Base-by-base conservation (phyloP, 768 basidiomycete genomes). In the Collybiopsis confluens region DNA sequence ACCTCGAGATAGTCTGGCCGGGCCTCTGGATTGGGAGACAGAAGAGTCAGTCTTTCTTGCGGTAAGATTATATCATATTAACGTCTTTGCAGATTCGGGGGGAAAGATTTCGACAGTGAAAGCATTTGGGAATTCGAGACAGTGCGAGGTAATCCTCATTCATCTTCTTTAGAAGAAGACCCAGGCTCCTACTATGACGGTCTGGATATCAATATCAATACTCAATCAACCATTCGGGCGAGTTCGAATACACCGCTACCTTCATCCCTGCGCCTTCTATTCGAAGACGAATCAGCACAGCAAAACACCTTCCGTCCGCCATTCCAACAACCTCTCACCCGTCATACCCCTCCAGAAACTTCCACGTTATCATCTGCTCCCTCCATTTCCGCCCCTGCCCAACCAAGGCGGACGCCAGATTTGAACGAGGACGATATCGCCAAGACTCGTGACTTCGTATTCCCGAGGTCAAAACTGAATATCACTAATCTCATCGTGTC, bases 111-210 rank as follows among this genome's bases (percentile, higher is more conserved):
- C 9, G 69, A 71, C 28, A 71, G 74, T 21, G 71, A 71, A 48
- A 69, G 63, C 65, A 75, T 74, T 51, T 90, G 89, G 90, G 85
- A 89, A 62, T 92, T 90, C 60, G 89, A 90, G 53, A 88, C 88
- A 0, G 68, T 89, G 30, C 75, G 81, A 43, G 77, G 75, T 21
- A 70, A 67, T 15, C 65, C 75, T 45, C 53, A 66, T 45, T 61
- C 64, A 35, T 55, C 62, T 38, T 37, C 61, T 20, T 53, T 61
- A 3, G 65, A 65, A 28, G 70, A 68, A 2, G 61, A 68, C 20
- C 52, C 35, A 6, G 24, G 26, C 35, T 56, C 24, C 52, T 52
- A 28, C 30, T 53, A 52, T 24, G 52, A 57, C 23, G 45, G 26
- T 20, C 30, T 54, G 7, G 56, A 62, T 38, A 58, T 64, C 26